phyloP scores from a whole-genome alignment of 129 eudicot genomes.

The Daucus carota region DH1_v3.0 NC_030382.2:42842501-42843000 shows the following conservation, averaged over 20 bases:
- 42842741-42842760: background rate
- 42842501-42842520: background rate
- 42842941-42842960: background rate
- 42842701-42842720: background rate
- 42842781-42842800: background rate
- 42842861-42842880: background rate
- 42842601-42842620: constrained; percentile 1
- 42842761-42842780: background rate
- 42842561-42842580: background rate
- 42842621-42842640: background rate
- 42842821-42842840: background rate
- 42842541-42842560: background rate
- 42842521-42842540: background rate
- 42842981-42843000: constrained; percentile 1
- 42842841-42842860: too few species aligned
- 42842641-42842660: too few species aligned
- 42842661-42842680: too few species aligned
- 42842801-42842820: background rate
- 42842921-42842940: background rate
- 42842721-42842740: background rate
- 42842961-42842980: background rate
- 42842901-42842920: background rate
- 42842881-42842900: background rate
- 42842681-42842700: too few species aligned
- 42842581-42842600: background rate